Conservation (phyloP, 1,139 yeast genomes). For the Yamadazyma friedrichii region DNA sequence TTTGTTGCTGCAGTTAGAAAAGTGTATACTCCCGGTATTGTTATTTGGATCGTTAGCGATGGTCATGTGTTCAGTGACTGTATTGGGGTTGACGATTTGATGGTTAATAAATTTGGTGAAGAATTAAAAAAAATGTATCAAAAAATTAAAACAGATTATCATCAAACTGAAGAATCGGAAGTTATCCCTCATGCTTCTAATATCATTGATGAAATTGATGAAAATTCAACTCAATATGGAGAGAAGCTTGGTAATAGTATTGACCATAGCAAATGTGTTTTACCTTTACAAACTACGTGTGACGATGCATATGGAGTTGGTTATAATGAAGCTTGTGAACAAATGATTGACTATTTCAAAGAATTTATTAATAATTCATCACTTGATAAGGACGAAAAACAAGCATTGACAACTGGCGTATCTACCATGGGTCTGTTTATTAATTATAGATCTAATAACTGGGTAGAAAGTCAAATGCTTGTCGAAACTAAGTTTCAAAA, state of each 20-base stretch:
- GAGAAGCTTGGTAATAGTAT: no score
- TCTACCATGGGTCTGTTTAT: not conserved
- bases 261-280: no score
- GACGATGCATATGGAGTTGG: no score
- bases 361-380: not conserved
- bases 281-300: no score
- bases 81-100: conserved; percentile 51
- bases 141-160: conserved; percentile 16
- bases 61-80: conserved; percentile 69
- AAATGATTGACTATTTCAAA: no score
- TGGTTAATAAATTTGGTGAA: conserved; percentile 47
- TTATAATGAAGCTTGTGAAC: not conserved
- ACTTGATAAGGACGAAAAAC: not conserved
- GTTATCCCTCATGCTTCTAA: no score
- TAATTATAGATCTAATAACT: not conserved
- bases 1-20: conserved; percentile 32
- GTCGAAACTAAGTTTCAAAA: not conserved
- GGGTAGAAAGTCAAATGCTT: no score
- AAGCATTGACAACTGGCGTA: no score
- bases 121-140: conserved; percentile 42
- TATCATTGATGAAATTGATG: not conserved
- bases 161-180: no score
- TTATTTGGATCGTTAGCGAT: conserved; percentile 58
- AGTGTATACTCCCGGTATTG: conserved; percentile 55
- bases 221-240: not conserved